Evolutionary conservation across 805 yeast genomes (phyloP), one percentile per base, ranked within the genome.

Genomic region (Zygoascus tannicola): DNA sequence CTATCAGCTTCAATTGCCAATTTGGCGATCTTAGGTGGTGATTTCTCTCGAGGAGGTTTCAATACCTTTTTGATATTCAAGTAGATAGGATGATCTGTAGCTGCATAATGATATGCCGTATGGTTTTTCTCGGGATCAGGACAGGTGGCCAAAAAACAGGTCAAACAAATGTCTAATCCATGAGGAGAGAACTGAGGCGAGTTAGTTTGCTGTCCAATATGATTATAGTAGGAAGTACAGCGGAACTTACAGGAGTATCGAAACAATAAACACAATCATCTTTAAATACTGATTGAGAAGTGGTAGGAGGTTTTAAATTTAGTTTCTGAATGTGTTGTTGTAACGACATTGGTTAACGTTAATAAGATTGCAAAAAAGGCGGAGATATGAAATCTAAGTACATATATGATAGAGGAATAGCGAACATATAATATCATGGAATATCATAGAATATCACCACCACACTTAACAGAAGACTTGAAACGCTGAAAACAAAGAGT

Each of bases 251-350:
- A 3, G 85, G 75, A 0, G 85, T 77, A 48, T 80, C 90, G 57
- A 82, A 90, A 43, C 88, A 81, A 63, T 75, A 90, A 66, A 83
- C 82, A 58, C 97, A 88, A 52, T 87, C 96, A 65, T 90, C 97
- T 57, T 85, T 88, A 56, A 77, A 80, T 15, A 88, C 76, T 2
- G 70, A 66, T 20, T 50, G 47, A 18, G 36, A 23, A 4, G 42
- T 5, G 12, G 32, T 19, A 3, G 56, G 56, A 10, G 56, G 56
- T 34, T 41, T 38, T 33, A 54, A 32, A 20, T 35, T 34, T 16
- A 45, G 41, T 14, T 44, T 38, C 5, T 35, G 18, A 26, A 50
- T 48, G 34, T 42, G 49, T 16, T 44, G 45, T n/a, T 22, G 22
- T 18, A 35, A 10, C 4, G 38, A 26, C 30, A 26, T 26, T 26